Evolutionary conservation across 495 filamentous ascomycete species (phyloP).

Genomic region (Penicillium roqueforti): DNA sequence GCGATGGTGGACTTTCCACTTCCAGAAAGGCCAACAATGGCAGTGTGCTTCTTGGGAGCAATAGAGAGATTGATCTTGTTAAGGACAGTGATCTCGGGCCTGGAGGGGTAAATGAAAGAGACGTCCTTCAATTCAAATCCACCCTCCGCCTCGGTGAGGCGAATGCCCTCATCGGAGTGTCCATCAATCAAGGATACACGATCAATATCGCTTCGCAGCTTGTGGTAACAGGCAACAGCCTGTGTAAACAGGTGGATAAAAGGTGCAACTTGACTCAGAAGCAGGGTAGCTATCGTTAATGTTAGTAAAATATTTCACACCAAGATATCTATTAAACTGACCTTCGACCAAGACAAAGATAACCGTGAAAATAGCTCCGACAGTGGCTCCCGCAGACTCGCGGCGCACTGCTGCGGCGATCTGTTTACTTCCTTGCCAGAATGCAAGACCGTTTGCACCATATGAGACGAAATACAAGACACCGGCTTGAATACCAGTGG

Average conservation of each 20-base stretch:
- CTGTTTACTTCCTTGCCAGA: conserved; percentile 58
- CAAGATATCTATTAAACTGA: conserved; percentile 23
- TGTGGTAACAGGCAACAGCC: conserved; percentile 51
- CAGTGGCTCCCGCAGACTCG: conserved; percentile 31
- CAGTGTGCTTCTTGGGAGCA: conserved; percentile 55
- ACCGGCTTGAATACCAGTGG: conserved; percentile 59
- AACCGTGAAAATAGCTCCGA: conserved; percentile 60
- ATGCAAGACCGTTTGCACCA: conserved; percentile 60
- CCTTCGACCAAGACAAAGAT: conserved; percentile 64
- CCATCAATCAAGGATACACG: conserved; percentile 49
- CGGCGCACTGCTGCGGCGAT: conserved; percentile 47
- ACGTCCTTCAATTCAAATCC: conserved; percentile 51
- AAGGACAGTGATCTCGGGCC: conserved; percentile 54
- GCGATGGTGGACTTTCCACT: conserved; percentile 70
- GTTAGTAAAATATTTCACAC: conserved; percentile 8
- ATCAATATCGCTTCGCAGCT: conserved; percentile 49
- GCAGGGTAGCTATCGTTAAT: conserved; percentile 46
- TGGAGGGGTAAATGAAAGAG: conserved; percentile 58
- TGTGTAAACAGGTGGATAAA: conserved; percentile 57
- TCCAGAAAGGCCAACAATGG: conserved; percentile 65
- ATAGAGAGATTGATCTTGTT: conserved; percentile 50
- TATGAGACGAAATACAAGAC: conserved; percentile 63
- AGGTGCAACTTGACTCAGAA: conserved; percentile 61
- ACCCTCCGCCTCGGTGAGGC: conserved; percentile 35
- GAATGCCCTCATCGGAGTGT: conserved; percentile 32